Conservation (phyloP, 306 rosid species). For the Echinosophora koreensis region DNA sequence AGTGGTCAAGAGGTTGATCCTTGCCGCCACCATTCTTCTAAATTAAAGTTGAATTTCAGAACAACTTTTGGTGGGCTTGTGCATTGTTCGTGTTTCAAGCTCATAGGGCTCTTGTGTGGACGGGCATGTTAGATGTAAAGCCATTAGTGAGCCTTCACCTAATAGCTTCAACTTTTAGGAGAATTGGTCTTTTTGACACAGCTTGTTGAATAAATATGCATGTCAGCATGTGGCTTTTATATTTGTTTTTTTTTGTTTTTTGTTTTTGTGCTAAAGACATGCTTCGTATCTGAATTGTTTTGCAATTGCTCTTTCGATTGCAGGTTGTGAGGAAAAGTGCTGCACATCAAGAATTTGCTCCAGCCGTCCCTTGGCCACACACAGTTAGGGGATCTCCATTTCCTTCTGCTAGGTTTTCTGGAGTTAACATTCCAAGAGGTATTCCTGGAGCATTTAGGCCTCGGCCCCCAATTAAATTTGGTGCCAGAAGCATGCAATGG, state of each 20-base stretch:
- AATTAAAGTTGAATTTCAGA: too few relatives aligned
- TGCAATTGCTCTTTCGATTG: conserved; percentile 34
- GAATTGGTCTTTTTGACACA: neutral
- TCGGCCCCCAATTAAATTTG: conserved; percentile 63
- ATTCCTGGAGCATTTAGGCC: conserved; percentile 65
- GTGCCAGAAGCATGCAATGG: conserved; percentile 92
- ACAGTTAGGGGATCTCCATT: conserved; percentile 58
- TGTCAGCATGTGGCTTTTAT: neutral
- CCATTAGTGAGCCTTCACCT: neutral
- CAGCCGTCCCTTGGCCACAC: conserved; percentile 66
- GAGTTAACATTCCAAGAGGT: conserved; percentile 67
- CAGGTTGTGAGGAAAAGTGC: conserved; percentile 82
- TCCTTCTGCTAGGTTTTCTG: conserved; percentile 65
- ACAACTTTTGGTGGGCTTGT: neutral
- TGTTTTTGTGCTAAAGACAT: neutral
- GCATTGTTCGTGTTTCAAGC: neutral
- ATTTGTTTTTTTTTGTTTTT: neutral
- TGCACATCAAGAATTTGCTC: conserved; percentile 61
- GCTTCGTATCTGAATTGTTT: conserved; percentile 6
- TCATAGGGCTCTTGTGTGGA: neutral
- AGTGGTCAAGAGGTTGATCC: neutral
- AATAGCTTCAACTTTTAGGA: neutral
- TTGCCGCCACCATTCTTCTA: neutral
- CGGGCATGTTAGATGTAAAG: neutral
- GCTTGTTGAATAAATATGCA: neutral